Evolutionary conservation across 495 filamentous ascomycete species (phyloP).

Genomic region (Cryomyces minteri): DNA sequence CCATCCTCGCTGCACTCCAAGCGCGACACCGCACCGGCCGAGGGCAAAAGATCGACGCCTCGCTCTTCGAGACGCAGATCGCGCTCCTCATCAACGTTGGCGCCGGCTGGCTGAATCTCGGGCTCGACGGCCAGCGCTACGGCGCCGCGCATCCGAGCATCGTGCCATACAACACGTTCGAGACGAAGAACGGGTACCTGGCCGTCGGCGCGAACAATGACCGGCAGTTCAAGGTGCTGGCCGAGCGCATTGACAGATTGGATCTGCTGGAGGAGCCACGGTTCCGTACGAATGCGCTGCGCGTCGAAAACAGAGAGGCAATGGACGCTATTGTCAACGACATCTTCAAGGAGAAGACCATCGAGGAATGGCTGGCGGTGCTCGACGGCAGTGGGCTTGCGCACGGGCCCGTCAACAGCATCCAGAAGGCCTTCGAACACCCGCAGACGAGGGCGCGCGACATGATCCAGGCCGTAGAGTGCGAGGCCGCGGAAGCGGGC

Average conservation of each 20-base stretch:
- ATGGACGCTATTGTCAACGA: conserved; percentile 17
- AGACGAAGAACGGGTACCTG: conserved; percentile 16
- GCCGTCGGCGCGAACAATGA: conserved; percentile 20
- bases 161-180: conserved; percentile 19
- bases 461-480: conserved; percentile 14
- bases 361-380: conserved; percentile 14
- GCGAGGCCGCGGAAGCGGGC: conserved; percentile 11
- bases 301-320: conserved; percentile 15
- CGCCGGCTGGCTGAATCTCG: conserved; percentile 15
- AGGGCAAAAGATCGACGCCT: conserved; percentile 16
- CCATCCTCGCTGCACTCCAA: conserved; percentile 14
- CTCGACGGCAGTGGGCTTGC: conserved; percentile 18
- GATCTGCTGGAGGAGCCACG: conserved; percentile 14
- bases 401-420: conserved; percentile 18
- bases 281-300: conserved; percentile 14
- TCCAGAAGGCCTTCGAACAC: conserved; percentile 17
- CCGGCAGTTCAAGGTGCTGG: conserved; percentile 15
- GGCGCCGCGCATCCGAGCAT: conserved; percentile 19
- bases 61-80: conserved; percentile 18
- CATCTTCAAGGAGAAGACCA: conserved; percentile 15
- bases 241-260: conserved; percentile 8
- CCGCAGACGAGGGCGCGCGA: conserved; percentile 15
- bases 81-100: conserved; percentile 17
- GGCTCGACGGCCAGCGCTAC: conserved; percentile 14
- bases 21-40: conserved; percentile 14